Base-by-base conservation (phyloP, 345 rosid genomes). In the Adansonia digitata region DNA sequence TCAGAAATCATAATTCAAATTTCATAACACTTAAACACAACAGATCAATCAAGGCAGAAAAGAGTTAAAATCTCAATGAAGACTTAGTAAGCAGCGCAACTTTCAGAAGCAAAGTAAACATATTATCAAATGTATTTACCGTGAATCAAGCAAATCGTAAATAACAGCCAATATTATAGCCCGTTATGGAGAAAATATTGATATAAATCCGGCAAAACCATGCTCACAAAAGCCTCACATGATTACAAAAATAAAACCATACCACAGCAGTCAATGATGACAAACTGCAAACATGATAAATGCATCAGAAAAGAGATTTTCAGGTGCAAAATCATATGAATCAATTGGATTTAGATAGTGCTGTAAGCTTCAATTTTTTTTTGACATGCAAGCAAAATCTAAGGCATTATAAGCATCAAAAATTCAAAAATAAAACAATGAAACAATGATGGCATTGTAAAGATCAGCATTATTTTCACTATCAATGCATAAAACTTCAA, bases 401-500 rank as follows among this genome's bases (percentile, higher is more conserved):
- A 63, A 63, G 35, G 27, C 61, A 34, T 61, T 13, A 46, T 45
- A 9, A 74, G 29, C 29, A 61, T 61, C 4, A 74, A 34, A 34
- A 26, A 0, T 17, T 73, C 29, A 42, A 61, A 46, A 10, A 7
- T 40, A 59, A 15, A 27, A 46, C 55, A 49, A 80, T 15, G 37
- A 22, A 51, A 68, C 22, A 76, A 80, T 72, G 51, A 76, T 67
- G 43, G 61, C 26, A 65, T 34, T 20, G 12, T 11, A 69, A 69
- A 77, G 76, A 77, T 71, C 68, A 66, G 67, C 65, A 74, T 77
- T 46, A 62, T 18, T 62, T 40, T 45, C 74, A 69, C 17, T 31
- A 40, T 14, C 72, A 68, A 46, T 45, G 27, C 13, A 10, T 12
- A 63, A 71, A 64, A 37, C 79, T 78, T 81, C 34, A 61, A 71